Percentiles rank a stretch among this genome's conserved stretches.
These are phyloP conservation scores for Fusarium anguioides DNA, from an alignment of 2,329 filamentous ascomycete species.

Conservation along the genomic window DNA sequence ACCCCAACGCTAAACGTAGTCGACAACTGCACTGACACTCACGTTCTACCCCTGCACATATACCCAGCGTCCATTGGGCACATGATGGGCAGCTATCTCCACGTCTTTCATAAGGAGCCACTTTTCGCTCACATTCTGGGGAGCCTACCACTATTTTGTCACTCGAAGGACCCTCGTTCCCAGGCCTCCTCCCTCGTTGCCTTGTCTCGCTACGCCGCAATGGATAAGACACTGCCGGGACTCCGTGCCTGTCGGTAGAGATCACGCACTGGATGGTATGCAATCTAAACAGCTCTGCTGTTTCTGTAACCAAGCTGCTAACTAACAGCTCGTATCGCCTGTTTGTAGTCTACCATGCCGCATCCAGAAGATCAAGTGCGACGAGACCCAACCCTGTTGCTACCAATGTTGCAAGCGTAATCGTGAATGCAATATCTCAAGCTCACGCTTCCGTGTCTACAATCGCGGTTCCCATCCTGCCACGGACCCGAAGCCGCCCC, in stretches of 20 bases:
- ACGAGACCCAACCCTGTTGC: background rate
- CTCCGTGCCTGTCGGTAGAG: background rate
- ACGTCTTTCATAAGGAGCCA: background rate
- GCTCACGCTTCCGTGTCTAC: background rate
- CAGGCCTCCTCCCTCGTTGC: background rate
- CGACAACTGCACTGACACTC: too few species aligned
- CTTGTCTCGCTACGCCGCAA: background rate
- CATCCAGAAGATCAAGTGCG: background rate
- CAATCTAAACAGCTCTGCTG: too few species aligned
- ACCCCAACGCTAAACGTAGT: too few species aligned
- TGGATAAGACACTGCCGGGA: background rate
- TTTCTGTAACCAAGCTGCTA: too few species aligned
- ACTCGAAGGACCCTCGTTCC: too few species aligned
- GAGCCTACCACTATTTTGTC: too few species aligned
- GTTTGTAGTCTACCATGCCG: background rate
- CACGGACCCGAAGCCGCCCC: fast-evolving
- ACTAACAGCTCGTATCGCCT: background rate
- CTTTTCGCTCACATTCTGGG: background rate
- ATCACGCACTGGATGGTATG: background rate
- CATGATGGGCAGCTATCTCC: background rate
- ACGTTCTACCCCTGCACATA: too few species aligned
- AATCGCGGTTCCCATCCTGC: background rate
- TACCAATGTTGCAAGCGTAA: background rate
- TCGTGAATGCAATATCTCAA: background rate
- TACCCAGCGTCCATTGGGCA: background rate